A percentile compares a stretch with the other conserved stretches of the same genome.
Evolutionary conservation across 768 basidiomycete genomes (phyloP).

Genomic region (Boletus rubroflammeus): DNA sequence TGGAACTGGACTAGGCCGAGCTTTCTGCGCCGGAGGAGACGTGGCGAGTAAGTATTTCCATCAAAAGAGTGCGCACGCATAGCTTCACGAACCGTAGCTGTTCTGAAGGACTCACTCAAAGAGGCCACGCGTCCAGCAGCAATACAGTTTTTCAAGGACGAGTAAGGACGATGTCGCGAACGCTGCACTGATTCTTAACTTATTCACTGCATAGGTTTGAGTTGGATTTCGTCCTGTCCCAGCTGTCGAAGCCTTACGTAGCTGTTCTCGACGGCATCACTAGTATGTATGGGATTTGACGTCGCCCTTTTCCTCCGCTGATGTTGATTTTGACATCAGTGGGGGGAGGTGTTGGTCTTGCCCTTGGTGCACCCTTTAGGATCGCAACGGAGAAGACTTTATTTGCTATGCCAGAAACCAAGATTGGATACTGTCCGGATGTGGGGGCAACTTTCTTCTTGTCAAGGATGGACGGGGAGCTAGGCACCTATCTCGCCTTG

Average conservation of each 20-base stretch:
- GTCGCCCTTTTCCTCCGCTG: background rate
- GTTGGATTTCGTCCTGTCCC: conserved; percentile 68
- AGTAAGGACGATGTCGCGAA: conserved; percentile 50
- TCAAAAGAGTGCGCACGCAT: background rate
- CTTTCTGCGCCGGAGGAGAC: conserved; percentile 95
- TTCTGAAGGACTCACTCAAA: conserved; percentile 49
- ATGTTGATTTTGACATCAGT: conserved; percentile 44
- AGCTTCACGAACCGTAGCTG: conserved; percentile 38
- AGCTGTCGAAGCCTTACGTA: conserved; percentile 83
- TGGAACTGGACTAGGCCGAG: conserved; percentile 65
- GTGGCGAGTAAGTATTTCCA: conserved; percentile 64
- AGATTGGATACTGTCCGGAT: conserved; percentile 87
- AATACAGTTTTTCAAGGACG: conserved; percentile 86
- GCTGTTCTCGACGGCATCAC: conserved; percentile 88
- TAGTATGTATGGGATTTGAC: conserved; percentile 49
- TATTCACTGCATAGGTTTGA: conserved; percentile 60
- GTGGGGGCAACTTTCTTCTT: conserved; percentile 92
- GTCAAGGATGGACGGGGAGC: conserved; percentile 81
- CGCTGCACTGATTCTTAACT: conserved; percentile 7
- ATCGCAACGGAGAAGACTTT: conserved; percentile 90
- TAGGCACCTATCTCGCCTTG: conserved; percentile 92
- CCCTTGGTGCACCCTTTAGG: conserved; percentile 80
- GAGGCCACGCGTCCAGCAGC: conserved; percentile 56
- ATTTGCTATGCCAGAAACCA: conserved; percentile 97
- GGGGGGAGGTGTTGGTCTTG: conserved; percentile 93